Base-by-base conservation (phyloP, 228 moss, liverwort and hornwort species). In the Sphagnum magellanicum region DNA sequence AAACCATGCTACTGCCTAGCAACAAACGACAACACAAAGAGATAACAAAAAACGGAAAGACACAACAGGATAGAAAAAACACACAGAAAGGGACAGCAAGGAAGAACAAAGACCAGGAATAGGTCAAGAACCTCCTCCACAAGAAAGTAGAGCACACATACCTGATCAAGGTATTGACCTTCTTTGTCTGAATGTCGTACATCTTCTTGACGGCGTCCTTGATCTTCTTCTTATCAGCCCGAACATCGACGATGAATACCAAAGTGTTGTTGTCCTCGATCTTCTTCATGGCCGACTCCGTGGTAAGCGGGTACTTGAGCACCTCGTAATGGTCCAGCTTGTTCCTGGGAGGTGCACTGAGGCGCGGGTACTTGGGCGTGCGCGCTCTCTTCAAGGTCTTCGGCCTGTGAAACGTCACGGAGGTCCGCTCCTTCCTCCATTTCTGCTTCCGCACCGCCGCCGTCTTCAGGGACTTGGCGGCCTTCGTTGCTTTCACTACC, bases 181-280 rank as follows among this genome's bases (percentile, higher is more conserved):
- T 81, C 64, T 78, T 81, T 17, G 81, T 77, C 48, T 81, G 74
- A 59, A 81, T 81, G 55, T 81, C 78, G 67, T 81, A 81, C 81
- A 81, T 81, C 74, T 77, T 81, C 74, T 81, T 81, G 50, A 81
- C 81, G 0, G 81, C 81, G 6, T 77, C 78, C 78, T 81, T 81
- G 49, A 81, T 81, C 66, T 81, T 81, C 61, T 77, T 77, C 74
- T 81, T 81, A 48, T 81, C 81, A 13, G 81, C 77, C 57, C 77
- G 70, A 0, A 81, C 81, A 52, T 81, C 81, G 4, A 81, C 81
- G 52, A 81, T 81, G 63, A 81, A 81, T 8, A 81, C 81, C 16
- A 81, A 52, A 0, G 81, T 81, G 69, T 81, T 81, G 65, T 81
- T 81, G 50, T 81, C 81, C 65, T 77, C 81, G 10, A 81, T 81